Conservation (phyloP, 31 red algal species). For the Porphyra umbilicalis region DNA sequence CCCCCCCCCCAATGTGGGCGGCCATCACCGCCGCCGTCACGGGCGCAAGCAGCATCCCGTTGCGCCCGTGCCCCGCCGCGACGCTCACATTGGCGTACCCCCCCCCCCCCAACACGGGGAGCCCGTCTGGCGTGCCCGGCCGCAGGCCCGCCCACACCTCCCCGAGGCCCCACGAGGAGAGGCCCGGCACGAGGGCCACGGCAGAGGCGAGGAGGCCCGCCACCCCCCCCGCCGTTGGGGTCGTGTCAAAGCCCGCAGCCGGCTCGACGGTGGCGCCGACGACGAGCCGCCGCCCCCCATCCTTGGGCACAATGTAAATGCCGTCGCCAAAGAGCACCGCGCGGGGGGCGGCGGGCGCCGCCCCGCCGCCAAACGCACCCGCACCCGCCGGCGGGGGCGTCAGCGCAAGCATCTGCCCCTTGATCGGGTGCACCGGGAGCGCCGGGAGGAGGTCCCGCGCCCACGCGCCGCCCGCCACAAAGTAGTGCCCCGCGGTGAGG, state of each 20-base stretch:
- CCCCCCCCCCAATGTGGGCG: slow-evolving; percentile 13
- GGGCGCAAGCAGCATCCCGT: slow-evolving; percentile 84
- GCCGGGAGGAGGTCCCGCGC: slow-evolving; percentile 35
- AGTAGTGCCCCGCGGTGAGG: slow-evolving; percentile 33
- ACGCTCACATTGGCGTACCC: slow-evolving; percentile 60
- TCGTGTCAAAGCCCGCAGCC: slow-evolving; percentile 23
- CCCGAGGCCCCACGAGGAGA: slow-evolving; percentile 42
- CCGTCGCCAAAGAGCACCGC: slow-evolving; percentile 39
- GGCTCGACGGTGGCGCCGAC: slow-evolving; percentile 83
- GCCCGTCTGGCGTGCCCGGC: slow-evolving; percentile 72
- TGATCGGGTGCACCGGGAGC: slow-evolving; percentile 71
- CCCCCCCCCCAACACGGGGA: slow-evolving; percentile 62
- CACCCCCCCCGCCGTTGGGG: slow-evolving; percentile 52
- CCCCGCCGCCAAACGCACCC: too few species aligned
- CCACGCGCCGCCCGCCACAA: slow-evolving; percentile 75
- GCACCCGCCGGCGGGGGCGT: slow-evolving; percentile 4
- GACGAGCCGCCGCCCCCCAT: slow-evolving; percentile 20
- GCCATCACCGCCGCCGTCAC: slow-evolving; percentile 52
- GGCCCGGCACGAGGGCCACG: slow-evolving; percentile 41
- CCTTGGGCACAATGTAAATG: slow-evolving; percentile 72
- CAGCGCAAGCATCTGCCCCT: slow-evolving; percentile 86
- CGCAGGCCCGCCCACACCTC: slow-evolving; percentile 77
- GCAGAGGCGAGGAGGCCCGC: slow-evolving; percentile 25
- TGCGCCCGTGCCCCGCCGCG: slow-evolving; percentile 66
- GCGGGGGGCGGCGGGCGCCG: slow-evolving; percentile 14